phyloP scores from a whole-genome alignment of 176 grass and related monocot species.

The Eragrostis curvula region DNA sequence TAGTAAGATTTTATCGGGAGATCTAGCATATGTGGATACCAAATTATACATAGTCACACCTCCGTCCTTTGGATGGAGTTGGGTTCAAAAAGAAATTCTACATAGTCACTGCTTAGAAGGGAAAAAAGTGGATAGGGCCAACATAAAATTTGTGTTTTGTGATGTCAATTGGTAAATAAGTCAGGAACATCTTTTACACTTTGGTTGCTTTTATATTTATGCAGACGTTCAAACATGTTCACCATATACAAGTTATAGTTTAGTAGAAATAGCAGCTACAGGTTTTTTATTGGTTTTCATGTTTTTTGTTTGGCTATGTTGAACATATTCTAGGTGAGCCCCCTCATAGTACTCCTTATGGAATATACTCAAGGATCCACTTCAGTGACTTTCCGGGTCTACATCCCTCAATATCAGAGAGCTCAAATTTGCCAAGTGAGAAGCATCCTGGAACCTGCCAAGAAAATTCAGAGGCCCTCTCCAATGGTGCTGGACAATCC shows the following conservation, averaged over 20 bases:
- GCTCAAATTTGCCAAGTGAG: slow-evolving; percentile 24
- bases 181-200: not conserved
- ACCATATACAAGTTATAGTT: not conserved
- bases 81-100: too few relatives aligned
- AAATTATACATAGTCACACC: too few relatives aligned
- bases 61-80: too few relatives aligned
- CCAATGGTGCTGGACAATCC: slow-evolving; percentile 51
- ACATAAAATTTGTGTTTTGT: not conserved
- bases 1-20: slow-evolving; percentile 19
- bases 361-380: slow-evolving; percentile 37
- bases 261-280: not conserved
- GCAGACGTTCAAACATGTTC: not conserved
- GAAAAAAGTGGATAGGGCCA: not conserved
- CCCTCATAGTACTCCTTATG: slow-evolving; percentile 35
- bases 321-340: slow-evolving; percentile 36
- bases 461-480: slow-evolving; percentile 38
- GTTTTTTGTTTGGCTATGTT: not conserved
- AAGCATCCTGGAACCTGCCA: slow-evolving; percentile 37
- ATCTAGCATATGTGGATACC: not conserved
- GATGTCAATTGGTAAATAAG: not conserved
- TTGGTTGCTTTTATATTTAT: not conserved
- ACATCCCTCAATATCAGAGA: slow-evolving; percentile 38
- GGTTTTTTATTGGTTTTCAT: slow-evolving; percentile 30
- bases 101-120: not conserved
- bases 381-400: slow-evolving; percentile 33